A percentile compares a stretch with the other conserved stretches of the same genome.
These are phyloP conservation scores for Xylariaceae sp. DNA, from an alignment of 2,329 filamentous ascomycete genomes.

Conservation along the genomic window DNA sequence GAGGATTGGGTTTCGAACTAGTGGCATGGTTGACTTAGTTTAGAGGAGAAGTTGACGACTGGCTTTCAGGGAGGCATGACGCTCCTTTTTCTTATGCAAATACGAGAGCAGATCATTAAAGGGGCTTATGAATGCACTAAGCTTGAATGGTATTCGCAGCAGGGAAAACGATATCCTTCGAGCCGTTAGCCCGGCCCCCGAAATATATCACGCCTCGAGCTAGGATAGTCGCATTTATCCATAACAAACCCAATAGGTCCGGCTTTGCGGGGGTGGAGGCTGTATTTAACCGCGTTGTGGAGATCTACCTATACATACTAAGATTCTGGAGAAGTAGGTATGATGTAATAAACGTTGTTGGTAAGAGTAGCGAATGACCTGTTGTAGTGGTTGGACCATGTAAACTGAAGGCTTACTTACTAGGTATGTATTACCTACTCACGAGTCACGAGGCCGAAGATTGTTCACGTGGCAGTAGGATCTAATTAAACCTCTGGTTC, in stretches of 20 bases:
- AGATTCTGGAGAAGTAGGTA: not conserved
- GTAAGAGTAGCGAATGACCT: not conserved
- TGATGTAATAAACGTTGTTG: not conserved
- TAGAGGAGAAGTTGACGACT: not conserved
- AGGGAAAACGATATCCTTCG: constrained; percentile 3
- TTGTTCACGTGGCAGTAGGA: not conserved
- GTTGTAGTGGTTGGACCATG: too few species aligned
- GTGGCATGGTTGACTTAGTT: constrained; percentile 38
- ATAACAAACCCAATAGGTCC: constrained; percentile 16
- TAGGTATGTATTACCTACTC: too few species aligned
- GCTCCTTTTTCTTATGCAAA: not conserved
- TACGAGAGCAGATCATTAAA: not conserved
- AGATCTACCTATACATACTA: too few species aligned
- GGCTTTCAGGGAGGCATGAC: not conserved
- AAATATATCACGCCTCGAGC: not conserved
- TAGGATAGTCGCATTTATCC: constrained; percentile 14
- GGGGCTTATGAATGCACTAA: not conserved
- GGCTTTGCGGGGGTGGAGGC: constrained; percentile 1
- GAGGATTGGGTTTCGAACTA: constrained; percentile 51
- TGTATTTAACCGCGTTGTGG: not conserved
- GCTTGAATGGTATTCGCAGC: not conserved
- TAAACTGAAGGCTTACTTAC: too few species aligned
- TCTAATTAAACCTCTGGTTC: not conserved
- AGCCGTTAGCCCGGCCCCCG: not conserved
- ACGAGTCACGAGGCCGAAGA: not conserved